phyloP scores from a whole-genome alignment of 2,329 filamentous ascomycete species.

The Pestalotiopsis sp. region DNA sequence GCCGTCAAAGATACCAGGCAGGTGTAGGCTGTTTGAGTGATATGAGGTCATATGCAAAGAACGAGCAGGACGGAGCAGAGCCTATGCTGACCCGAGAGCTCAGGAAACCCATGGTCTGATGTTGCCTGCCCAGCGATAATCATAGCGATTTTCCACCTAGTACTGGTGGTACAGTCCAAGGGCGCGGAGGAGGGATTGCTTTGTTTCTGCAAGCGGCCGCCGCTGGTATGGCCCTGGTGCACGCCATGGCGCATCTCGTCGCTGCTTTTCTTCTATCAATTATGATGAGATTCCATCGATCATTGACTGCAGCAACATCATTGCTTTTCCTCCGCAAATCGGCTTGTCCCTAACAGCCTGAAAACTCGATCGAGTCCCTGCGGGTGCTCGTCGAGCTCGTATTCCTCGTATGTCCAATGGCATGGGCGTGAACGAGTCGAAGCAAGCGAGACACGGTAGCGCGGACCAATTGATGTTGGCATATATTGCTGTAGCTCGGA shows the following conservation, averaged over 20 bases:
- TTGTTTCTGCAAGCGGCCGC: not conserved
- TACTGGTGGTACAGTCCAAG: not conserved
- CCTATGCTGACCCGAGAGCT: no score
- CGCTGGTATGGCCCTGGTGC: not conserved
- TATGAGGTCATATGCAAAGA: not conserved
- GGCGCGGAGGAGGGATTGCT: not conserved
- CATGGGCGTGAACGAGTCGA: not conserved
- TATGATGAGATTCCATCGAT: not conserved
- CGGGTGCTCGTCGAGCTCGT: not conserved
- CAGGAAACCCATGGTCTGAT: not conserved
- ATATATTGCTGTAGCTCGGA: not conserved
- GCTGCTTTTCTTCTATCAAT: not conserved
- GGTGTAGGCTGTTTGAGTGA: not conserved
- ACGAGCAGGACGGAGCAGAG: not conserved
- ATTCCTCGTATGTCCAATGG: not conserved
- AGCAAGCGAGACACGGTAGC: not conserved
- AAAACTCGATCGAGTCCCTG: not conserved
- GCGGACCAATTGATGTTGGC: not conserved
- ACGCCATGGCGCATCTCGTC: not conserved
- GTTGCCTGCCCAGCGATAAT: not conserved
- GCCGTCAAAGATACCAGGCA: not conserved
- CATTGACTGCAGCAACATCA: not conserved
- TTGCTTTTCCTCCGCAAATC: not conserved
- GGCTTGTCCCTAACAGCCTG: not conserved
- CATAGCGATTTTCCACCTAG: not conserved